phyloP scores from a whole-genome alignment of 129 eudicot species.

The Gnaphalium uliginosum region DNA sequence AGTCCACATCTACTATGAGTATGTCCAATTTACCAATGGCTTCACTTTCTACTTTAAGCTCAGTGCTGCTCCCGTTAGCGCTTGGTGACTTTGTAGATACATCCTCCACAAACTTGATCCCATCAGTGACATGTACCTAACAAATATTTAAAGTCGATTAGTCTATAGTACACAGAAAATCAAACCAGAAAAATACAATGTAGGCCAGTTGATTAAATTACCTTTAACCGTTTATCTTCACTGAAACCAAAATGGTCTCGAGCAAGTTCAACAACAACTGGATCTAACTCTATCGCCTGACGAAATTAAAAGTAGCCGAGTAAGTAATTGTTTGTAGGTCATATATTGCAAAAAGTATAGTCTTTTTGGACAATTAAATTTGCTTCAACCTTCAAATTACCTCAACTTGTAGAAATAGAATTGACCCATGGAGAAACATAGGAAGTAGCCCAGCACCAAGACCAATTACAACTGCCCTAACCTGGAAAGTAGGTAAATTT shows the following conservation, averaged over 20 bases:
- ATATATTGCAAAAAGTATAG: background rate
- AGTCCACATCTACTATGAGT: conserved; percentile 87
- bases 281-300: conserved; percentile 84
- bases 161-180: background rate
- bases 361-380: background rate
- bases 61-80: background rate
- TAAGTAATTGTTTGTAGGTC: conserved; percentile 8
- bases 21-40: conserved; percentile 44
- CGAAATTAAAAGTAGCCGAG: conserved; percentile 16
- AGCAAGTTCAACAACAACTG: conserved; percentile 69
- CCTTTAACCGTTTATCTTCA: conserved; percentile 81
- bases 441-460: conserved; percentile 98
- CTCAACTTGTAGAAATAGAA: conserved; percentile 64
- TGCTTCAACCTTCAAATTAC: conserved; percentile 34
- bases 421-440: conserved; percentile 70
- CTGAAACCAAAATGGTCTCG: conserved; percentile 63
- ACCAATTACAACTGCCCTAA: conserved; percentile 78
- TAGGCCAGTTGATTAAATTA: conserved; percentile 21
- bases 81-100: conserved; percentile 21
- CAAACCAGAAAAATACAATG: background rate
- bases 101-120: conserved; percentile 67
- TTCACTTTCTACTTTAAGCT: conserved; percentile 30
- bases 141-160: background rate
- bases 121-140: conserved; percentile 82
- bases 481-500: conserved; percentile 41